Evolutionary conservation across 208 protist species (phyloP).

Genomic region (Trypanosomatidae sp.): DNA sequence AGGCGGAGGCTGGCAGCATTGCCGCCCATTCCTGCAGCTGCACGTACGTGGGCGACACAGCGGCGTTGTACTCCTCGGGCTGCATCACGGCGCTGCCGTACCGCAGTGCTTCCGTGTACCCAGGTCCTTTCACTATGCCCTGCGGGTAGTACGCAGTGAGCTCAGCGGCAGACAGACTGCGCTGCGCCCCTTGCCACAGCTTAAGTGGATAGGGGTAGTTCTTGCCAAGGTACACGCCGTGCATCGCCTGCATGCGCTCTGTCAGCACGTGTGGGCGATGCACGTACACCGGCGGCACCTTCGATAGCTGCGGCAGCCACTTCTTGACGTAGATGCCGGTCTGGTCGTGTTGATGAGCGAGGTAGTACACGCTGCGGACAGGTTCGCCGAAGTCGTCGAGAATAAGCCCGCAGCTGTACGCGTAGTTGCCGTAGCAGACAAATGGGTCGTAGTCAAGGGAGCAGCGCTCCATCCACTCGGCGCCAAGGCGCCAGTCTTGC

Average conservation of each 20-base stretch:
- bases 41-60: conserved; percentile 30
- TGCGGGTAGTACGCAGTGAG: conserved; percentile 67
- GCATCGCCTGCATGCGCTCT: conserved; percentile 86
- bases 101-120: conserved; percentile 75
- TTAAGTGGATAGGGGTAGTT: conserved; percentile 92
- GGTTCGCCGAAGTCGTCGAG: conserved; percentile 83
- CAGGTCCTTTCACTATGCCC: conserved; percentile 37
- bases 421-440: conserved; percentile 86
- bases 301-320: conserved; percentile 86
- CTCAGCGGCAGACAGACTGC: conserved; percentile 38
- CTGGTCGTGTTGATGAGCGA: conserved; percentile 88
- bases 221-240: conserved; percentile 69
- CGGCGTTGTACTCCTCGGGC: conserved; percentile 55
- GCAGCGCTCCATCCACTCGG: conserved; percentile 91
- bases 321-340: conserved; percentile 91
- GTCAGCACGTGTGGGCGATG: conserved; percentile 89
- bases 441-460: conserved; percentile 90
- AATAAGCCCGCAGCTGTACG: conserved; percentile 77
- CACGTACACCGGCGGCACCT: conserved; percentile 88
- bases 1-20: conserved; percentile 37
- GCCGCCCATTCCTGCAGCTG: conserved; percentile 31
- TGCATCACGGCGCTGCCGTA: conserved; percentile 61
- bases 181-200: conserved; percentile 85
- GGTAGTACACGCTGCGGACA: conserved; percentile 75
- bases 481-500: conserved; percentile 89